Conservation (phyloP, 352 stramenopile genomes). For the Globisporangium okanoganense region DNA sequence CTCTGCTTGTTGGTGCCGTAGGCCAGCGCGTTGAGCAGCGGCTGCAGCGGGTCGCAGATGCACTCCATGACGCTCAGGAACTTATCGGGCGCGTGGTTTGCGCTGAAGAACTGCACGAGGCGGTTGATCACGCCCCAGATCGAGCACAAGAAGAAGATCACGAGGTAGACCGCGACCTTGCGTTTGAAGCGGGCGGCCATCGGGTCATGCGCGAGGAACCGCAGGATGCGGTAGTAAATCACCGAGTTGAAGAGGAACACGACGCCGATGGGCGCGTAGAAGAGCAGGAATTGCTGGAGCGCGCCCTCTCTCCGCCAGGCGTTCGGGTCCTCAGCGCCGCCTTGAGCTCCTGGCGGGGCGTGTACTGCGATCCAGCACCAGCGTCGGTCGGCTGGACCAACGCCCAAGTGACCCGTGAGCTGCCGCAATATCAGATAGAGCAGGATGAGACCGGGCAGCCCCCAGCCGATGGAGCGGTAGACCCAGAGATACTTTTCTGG, state of each 20-base stretch:
- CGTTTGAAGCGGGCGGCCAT: constrained; percentile 53
- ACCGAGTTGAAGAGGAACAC: constrained; percentile 68
- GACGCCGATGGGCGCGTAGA: constrained; percentile 56
- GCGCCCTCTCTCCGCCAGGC: constrained; percentile 47
- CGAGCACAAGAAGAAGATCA: constrained; percentile 70
- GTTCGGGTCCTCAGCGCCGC: constrained; percentile 16
- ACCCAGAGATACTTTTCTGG: constrained; percentile 55
- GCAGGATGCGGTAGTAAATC: constrained; percentile 57
- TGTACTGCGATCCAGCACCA: constrained; percentile 80
- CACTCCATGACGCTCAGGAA: constrained; percentile 64
- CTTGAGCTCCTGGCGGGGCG: constrained; percentile 13
- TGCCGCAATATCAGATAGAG: constrained; percentile 60
- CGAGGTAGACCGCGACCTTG: constrained; percentile 62
- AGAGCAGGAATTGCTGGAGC: constrained; percentile 57
- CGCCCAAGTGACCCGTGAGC: constrained; percentile 63
- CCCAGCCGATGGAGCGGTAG: constrained; percentile 68
- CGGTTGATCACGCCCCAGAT: constrained; percentile 69
- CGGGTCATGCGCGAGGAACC: constrained; percentile 57
- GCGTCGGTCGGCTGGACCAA: constrained; percentile 57
- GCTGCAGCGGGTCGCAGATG: constrained; percentile 68
- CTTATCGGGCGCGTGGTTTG: constrained; percentile 41
- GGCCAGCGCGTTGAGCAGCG: constrained; percentile 57
- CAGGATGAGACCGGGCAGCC: constrained; percentile 47
- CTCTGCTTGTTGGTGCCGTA: constrained; percentile 75
- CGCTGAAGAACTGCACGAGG: constrained; percentile 52